Base-by-base conservation (phyloP, 2,329 filamentous ascomycete species). In the Arthrobotrys conoides region DNA sequence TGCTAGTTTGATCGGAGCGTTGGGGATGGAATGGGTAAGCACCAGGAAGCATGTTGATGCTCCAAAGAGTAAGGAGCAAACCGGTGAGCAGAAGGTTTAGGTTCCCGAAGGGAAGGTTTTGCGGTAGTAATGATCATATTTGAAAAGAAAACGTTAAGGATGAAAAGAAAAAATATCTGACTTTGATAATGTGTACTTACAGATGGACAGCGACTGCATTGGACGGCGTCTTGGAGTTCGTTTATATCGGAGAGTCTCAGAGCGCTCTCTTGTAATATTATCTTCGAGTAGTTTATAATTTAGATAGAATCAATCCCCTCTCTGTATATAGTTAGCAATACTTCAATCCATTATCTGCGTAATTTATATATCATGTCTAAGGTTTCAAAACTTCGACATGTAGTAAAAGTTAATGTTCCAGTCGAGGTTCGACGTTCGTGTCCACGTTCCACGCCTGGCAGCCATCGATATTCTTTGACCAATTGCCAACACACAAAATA, bases 1-100 rank as follows among this genome's bases (percentile, higher is more conserved):
- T 6, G 71, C 90, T 8, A 87, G 86, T 3, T 85, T 91, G 14
- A 44, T 91, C 6, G 90, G 89, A 0, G 86, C 87, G 0, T 81
- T 86, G 0, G 84, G 85, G 5, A 87, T 92, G 80, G 88, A 92
- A 84, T 92, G 90, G 90, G 88, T 86, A 83, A 90, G 86, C 80
- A 89, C 92, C 82, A 92, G 92, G 86, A 89, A 88, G 81, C 59
- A 72, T n/a, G 55, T 72, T 27, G 69, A 72, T 65, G 46, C 59
- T 6, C 44, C 71, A 5, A 72, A 78, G 61, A 65, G 69, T n/a
- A 30, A 55, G 30, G 66, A 67, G 22, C 46, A 46, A n/a, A 3
- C 27, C 6, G 61, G 18, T 20, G 63, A 67, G 12, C 51, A 78
- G 46, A 59, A 69, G 48, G 75, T 51, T 38, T 78, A 65, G 9